Conservation (phyloP, 805 yeast genomes). For the Groenewaldozyma salmanticensis region DNA sequence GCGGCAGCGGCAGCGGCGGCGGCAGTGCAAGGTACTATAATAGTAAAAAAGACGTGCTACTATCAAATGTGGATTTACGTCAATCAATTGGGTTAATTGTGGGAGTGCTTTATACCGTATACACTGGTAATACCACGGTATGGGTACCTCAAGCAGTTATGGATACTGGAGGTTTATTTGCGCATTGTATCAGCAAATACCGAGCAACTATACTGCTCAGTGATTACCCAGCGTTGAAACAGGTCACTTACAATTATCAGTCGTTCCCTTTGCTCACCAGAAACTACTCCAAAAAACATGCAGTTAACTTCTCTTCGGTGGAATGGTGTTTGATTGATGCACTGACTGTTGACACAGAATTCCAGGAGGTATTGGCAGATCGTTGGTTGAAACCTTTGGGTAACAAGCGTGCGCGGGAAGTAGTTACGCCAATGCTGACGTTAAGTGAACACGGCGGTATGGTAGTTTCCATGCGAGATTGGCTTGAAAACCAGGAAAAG, state of each 20-base stretch:
- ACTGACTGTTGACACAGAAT: slow-evolving; percentile 84
- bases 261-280: slow-evolving; percentile 78
- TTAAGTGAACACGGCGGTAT: slow-evolving; percentile 93
- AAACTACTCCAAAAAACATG: slow-evolving; percentile 62
- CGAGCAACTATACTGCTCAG: slow-evolving; percentile 68
- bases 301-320: slow-evolving; percentile 68
- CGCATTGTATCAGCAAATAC: slow-evolving; percentile 61
- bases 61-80: slow-evolving; percentile 58
- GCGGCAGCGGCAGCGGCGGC: no score
- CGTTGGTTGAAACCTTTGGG: slow-evolving; percentile 90
- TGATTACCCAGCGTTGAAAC: slow-evolving; percentile 80
- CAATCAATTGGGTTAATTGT: slow-evolving; percentile 79
- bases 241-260: slow-evolving; percentile 88
- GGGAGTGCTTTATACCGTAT: slow-evolving; percentile 73
- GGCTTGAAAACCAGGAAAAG: slow-evolving; percentile 65
- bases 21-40: slow-evolving; percentile 36
- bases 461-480: slow-evolving; percentile 84
- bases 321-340: slow-evolving; percentile 89
- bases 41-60: slow-evolving; percentile 36
- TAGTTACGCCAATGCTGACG: slow-evolving; percentile 82
- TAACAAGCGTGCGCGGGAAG: slow-evolving; percentile 60
- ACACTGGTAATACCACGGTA: slow-evolving; percentile 70
- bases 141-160: slow-evolving; percentile 71
- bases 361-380: slow-evolving; percentile 76
- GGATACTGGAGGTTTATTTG: slow-evolving; percentile 78